A percentile compares a stretch with the other conserved stretches of the same genome.
These are phyloP conservation scores for Tolypocladium pustulatum DNA, from an alignment of 2,329 filamentous ascomycete species.

Conservation along the genomic window DNA sequence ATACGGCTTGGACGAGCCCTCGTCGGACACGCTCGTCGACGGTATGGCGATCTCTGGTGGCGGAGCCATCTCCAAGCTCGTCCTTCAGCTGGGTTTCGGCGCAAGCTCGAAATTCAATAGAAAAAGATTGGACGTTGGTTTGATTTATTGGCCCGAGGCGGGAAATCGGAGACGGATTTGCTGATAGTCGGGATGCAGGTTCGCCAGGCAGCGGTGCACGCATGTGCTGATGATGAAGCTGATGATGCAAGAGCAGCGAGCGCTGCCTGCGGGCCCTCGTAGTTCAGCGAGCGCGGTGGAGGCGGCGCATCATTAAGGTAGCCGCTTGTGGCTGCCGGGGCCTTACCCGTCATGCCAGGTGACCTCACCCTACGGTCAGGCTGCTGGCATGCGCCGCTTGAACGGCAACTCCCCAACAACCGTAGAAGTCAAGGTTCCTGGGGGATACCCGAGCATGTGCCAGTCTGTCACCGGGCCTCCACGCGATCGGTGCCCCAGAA, in stretches of 20 bases:
- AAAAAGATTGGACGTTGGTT: background rate
- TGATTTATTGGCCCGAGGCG: no score
- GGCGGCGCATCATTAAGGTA: background rate
- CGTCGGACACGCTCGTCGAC: slow-evolving; percentile 48
- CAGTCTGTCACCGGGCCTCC: background rate
- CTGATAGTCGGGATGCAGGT: background rate
- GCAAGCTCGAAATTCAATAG: background rate
- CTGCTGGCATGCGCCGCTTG: background rate
- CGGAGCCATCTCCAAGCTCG: slow-evolving; percentile 41
- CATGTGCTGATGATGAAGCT: background rate
- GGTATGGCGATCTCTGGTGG: slow-evolving; percentile 58
- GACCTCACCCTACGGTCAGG: background rate
- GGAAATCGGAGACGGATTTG: background rate
- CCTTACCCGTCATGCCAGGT: background rate
- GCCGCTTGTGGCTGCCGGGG: background rate
- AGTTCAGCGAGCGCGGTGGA: background rate
- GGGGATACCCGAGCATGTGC: background rate
- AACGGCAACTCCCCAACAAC: background rate
- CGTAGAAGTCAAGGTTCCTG: background rate
- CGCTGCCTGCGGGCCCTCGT: background rate
- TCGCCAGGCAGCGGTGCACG: background rate
- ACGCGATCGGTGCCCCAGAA: background rate
- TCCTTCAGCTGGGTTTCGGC: background rate
- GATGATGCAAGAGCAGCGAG: background rate
- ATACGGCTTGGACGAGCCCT: slow-evolving; percentile 49